Evolutionary conservation across 345 rosid genomes (phyloP), one percentile per base, ranked within the genome.

Genomic region (Geranium rotundifolium): DNA sequence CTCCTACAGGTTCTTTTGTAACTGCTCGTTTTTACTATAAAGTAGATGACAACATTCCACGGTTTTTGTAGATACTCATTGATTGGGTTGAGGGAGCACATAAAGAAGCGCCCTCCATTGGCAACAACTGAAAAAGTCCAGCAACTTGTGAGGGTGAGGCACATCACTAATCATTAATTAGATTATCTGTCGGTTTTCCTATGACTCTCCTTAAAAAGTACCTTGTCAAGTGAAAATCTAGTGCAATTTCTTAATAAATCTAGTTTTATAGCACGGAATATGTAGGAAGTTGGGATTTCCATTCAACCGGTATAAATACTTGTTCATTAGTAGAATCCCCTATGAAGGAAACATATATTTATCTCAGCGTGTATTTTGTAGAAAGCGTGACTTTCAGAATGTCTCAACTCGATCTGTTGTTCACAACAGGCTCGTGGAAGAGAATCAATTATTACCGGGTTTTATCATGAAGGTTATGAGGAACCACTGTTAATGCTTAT

Each of bases 101-200:
- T 87, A 74, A 93, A 93, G 83, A 93, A 93, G 67, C 97, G 99
- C 16, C 97, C 99, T 19, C 96, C 99, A 58, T 77, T 93, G 34
- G 96, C 96, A 70, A 87, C 97, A 60, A 90, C 91, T 1, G 97
- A 90, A 73, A 93, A 90, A 82, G 87, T 87, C 72, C 97, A 93
- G 72, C 99, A 83, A 60, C 81, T 82, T 79, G 84, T 93, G 55
- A 83, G 86, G 99, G 99, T 93, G 78, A 80, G 91, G 55, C 31
- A 63, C 52, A 34, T 34, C 27, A 23, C 10, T 46, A 7, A 46
- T 14, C 12, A 7, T 46, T 46, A 2, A 46, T 46, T 7, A 46
- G 16, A 46, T 46, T 46, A 14, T 46, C 16, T 9, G 52, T 46
- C 14, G 52, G 52, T 9, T 46, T 37, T 9, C 52, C 52, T 46